Evolutionary conservation across 345 rosid species (phyloP).

Genomic region (Barbarea vulgaris): DNA sequence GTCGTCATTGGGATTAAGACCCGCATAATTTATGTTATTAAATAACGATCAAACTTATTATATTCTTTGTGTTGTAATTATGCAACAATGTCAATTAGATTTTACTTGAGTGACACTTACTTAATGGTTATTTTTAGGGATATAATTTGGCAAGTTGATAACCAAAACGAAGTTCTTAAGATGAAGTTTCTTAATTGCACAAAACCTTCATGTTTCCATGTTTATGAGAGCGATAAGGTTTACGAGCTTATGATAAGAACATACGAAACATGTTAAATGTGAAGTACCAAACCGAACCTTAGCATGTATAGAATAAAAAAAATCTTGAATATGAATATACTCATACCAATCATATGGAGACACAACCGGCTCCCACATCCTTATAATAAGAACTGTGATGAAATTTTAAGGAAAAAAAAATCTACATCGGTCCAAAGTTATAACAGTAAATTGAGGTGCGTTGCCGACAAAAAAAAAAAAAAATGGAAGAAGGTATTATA

Average conservation of each 20-base stretch:
- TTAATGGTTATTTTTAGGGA: not conserved
- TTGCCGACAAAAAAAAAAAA: slow-evolving; percentile 32
- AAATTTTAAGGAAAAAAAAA: not conserved
- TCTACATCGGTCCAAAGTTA: slow-evolving; percentile 11
- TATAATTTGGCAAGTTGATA: not conserved
- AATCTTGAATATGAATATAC: not conserved
- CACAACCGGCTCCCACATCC: slow-evolving; percentile 5
- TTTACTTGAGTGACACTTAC: not conserved
- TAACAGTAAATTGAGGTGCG: slow-evolving; percentile 5
- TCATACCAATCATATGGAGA: not conserved
- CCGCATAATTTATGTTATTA: not conserved
- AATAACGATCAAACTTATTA: not conserved
- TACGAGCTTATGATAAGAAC: not conserved
- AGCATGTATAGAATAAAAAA: not conserved
- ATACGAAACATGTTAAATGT: slow-evolving; percentile 5
- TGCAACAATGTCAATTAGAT: not conserved
- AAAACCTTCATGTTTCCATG: not conserved
- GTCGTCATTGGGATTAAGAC: not conserved
- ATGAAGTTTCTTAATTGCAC: slow-evolving; percentile 1
- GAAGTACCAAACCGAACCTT: slow-evolving; percentile 6
- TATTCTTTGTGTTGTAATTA: not conserved
- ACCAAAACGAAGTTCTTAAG: not conserved
- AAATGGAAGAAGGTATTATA: not conserved
- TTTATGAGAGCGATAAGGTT: not conserved
- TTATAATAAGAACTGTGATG: not conserved